Conservation (phyloP, 371 early-diverging fungal species). For the Paraphysoderma sedebokerense region DNA sequence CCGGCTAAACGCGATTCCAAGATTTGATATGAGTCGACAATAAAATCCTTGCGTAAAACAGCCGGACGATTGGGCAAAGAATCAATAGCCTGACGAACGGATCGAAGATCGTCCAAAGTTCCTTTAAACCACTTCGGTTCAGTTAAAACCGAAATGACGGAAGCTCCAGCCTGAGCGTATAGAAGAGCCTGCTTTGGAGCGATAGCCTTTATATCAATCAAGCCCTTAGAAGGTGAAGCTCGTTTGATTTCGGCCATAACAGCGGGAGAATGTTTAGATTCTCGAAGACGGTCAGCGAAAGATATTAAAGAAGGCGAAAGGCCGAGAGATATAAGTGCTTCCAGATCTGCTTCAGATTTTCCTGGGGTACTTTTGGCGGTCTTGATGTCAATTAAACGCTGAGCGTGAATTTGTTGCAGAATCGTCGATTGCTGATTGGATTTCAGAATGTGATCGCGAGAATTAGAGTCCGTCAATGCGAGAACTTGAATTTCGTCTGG, state of each 20-base stretch:
- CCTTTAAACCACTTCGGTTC: slow-evolving; percentile 97
- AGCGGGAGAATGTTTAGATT: slow-evolving; percentile 30
- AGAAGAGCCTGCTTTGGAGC: slow-evolving; percentile 66
- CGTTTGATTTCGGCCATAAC: slow-evolving; percentile 93
- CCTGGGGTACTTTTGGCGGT: slow-evolving; percentile 55
- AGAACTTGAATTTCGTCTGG: slow-evolving; percentile 5
- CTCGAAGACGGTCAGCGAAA: slow-evolving; percentile 47
- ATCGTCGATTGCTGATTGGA: slow-evolving; percentile 15
- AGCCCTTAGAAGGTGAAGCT: slow-evolving; percentile 90
- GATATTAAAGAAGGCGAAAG: slow-evolving; percentile 59
- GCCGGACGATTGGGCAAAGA: slow-evolving; percentile 62
- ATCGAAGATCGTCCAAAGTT: slow-evolving; percentile 66
- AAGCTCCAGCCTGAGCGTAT: slow-evolving; percentile 78
- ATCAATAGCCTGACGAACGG: slow-evolving; percentile 51
- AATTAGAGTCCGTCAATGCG: slow-evolving; percentile 1
- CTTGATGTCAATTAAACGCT: slow-evolving; percentile 62
- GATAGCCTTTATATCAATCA: slow-evolving; percentile 60
- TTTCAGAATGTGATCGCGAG: background rate
- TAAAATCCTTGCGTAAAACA: slow-evolving; percentile 88
- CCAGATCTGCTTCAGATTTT: slow-evolving; percentile 40
- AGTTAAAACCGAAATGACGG: slow-evolving; percentile 87
- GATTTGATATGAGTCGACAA: slow-evolving; percentile 90
- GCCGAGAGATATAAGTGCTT: slow-evolving; percentile 44
- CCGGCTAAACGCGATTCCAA: slow-evolving; percentile 76
- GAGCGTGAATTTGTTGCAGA: slow-evolving; percentile 46